Percentiles rank a stretch among this genome's conserved stretches.
phyloP scores from a whole-genome alignment of 306 rosid genomes.

The Pyrus pyrifolia region DNA sequence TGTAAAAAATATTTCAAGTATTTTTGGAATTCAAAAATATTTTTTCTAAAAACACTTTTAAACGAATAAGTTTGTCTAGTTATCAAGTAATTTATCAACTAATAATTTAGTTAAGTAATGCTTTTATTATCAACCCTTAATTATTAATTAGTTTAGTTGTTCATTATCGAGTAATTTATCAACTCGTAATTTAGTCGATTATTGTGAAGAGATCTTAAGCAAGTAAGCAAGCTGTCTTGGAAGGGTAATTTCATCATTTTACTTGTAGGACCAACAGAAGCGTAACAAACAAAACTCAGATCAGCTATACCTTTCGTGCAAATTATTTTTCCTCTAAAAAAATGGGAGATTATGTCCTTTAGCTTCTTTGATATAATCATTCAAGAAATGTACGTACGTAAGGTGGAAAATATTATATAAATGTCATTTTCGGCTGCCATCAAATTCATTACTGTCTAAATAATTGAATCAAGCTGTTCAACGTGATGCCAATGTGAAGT shows the following conservation, averaged over 20 bases:
- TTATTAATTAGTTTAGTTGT: not conserved
- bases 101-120: no score
- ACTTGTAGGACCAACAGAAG: not conserved
- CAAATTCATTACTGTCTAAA: not conserved
- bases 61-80: no score
- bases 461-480: slow-evolving; percentile 1
- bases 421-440: not conserved
- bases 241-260: slow-evolving; percentile 6
- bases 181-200: not conserved
- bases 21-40: no score
- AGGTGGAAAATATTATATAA: not conserved
- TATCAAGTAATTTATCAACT: no score
- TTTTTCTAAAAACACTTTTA: no score
- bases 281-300: not conserved
- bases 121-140: no score
- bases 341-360: not conserved
- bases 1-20: no score
- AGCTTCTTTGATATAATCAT: not conserved
- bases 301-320: not conserved
- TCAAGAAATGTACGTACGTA: not conserved
- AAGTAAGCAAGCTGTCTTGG: not conserved
- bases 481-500: not conserved
- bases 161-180: not conserved
- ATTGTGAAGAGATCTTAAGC: not conserved
- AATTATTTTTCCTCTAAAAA: not conserved